phyloP scores from a whole-genome alignment of 108 stramenopile genomes.

The Cyclotella distinguenda region DNA sequence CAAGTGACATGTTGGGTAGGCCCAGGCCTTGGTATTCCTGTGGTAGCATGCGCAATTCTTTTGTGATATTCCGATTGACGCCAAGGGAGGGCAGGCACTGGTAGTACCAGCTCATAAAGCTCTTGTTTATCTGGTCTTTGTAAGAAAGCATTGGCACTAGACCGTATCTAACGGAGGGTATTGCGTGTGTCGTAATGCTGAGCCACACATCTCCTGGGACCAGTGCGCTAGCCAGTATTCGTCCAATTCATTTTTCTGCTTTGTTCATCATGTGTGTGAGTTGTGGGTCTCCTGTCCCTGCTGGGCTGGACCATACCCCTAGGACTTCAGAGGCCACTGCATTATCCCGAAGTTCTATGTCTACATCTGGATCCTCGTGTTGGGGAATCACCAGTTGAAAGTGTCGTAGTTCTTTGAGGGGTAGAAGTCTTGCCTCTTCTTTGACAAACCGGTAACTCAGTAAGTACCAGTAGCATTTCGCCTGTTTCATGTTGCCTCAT shows the following conservation, averaged over 20 bases:
- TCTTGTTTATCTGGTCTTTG: neutral
- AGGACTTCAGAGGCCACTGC: neutral
- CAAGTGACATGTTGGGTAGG: slow-evolving; percentile 5
- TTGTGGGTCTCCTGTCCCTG: neutral
- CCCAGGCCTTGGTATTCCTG: neutral
- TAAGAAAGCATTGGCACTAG: neutral
- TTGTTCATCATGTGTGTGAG: neutral
- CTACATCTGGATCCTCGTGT: neutral
- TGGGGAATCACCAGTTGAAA: neutral
- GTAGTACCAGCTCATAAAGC: neutral
- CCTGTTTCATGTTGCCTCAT: neutral
- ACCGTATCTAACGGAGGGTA: neutral
- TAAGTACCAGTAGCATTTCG: slow-evolving; percentile 1
- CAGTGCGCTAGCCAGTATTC: neutral
- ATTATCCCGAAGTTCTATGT: neutral
- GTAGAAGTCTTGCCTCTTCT: neutral
- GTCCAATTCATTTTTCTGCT: neutral
- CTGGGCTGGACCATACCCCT: neutral
- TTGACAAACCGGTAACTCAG: neutral
- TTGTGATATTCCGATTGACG: slow-evolving; percentile 1
- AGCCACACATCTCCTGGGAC: neutral
- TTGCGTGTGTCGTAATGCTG: neutral
- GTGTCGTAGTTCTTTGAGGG: neutral
- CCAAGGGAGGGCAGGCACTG: neutral
- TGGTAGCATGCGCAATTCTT: slow-evolving; percentile 8